Evolutionary conservation across 805 yeast genomes (phyloP), one percentile per base, ranked within the genome.

Genomic region (Candida qinlingensis): DNA sequence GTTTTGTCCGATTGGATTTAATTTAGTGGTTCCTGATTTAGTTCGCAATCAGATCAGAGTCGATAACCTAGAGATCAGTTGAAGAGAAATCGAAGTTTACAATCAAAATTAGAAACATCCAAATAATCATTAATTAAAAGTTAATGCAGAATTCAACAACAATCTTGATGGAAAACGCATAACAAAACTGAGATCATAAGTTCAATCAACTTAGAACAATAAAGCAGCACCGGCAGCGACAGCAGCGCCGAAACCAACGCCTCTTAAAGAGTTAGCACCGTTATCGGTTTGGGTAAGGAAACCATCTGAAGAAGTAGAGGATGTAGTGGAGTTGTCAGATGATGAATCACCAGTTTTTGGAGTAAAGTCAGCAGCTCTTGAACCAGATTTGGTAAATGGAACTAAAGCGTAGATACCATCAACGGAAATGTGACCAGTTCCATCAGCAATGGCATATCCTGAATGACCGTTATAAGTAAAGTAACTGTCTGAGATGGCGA

Each of bases 401-500:
- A 54, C 49, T 28, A 63, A 42, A 31, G 53, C 56, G 37, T 55
- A 57, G n/a, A 54, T 13, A 41, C 52, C 41, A 27, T 51, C 52
- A 39, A 45, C 51, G 13, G 49, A 39, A 35, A 54, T 38, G 30
- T 31, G 45, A 39, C 46, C 51, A 42, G 50, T 27, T 12, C 63
- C 65, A 48, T 72, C 68, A 25, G 28, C 26, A 35, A 75, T 75
- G 36, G 62, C 59, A 65, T 73, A 76, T 37, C 57, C 66, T 29
- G 60, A 54, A 31, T 63, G 54, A 41, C 68, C 70, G 36, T 65
- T 50, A 58, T 62, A 70, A 4, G 56, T 54, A 59, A 76, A 66
- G 57, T 65, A 54, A 36, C 72, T 75, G 41, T 65, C 59, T 7
- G 56, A 30, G 54, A 76, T 64, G 28, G 73, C 55, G 57, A 72